phyloP scores from a whole-genome alignment of 371 early-diverging fungal genomes.

The Mortierella sp. region DNA sequence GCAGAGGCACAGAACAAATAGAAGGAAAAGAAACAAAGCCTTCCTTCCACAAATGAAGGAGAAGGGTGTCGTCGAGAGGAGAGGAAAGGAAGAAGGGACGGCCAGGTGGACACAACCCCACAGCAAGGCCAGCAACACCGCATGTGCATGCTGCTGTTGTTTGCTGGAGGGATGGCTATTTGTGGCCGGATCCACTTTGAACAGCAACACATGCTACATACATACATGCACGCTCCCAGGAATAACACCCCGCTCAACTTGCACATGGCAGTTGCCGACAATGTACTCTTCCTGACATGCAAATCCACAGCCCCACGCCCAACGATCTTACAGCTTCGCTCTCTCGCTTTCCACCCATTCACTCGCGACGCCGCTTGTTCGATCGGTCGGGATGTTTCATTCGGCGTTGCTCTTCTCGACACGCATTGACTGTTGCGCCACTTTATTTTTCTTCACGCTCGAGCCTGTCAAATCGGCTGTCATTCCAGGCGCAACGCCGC shows the following conservation, averaged over 20 bases:
- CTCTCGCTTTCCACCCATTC: not conserved
- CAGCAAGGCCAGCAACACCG: not conserved
- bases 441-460: too few relatives aligned
- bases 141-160: not conserved
- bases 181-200: not conserved
- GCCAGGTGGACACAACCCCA: not conserved
- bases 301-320: not conserved
- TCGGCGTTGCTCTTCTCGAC: too few relatives aligned
- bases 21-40: not conserved
- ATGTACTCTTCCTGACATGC: not conserved
- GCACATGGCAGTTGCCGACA: too few relatives aligned
- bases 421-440: too few relatives aligned
- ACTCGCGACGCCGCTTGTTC: too few relatives aligned
- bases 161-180: not conserved
- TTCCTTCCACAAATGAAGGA: not conserved
- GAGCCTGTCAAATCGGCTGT: too few relatives aligned
- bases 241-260: too few relatives aligned
- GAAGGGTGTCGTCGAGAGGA: not conserved
- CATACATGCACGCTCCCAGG: not conserved
- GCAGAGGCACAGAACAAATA: not conserved
- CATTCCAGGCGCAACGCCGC: too few relatives aligned
- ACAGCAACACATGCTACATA: not conserved
- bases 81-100: slow-evolving; percentile 10
- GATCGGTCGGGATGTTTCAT: too few relatives aligned
- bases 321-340: too few relatives aligned